Base-by-base conservation (phyloP, 805 yeast species). In the Spathaspora hagerdaliae region DNA sequence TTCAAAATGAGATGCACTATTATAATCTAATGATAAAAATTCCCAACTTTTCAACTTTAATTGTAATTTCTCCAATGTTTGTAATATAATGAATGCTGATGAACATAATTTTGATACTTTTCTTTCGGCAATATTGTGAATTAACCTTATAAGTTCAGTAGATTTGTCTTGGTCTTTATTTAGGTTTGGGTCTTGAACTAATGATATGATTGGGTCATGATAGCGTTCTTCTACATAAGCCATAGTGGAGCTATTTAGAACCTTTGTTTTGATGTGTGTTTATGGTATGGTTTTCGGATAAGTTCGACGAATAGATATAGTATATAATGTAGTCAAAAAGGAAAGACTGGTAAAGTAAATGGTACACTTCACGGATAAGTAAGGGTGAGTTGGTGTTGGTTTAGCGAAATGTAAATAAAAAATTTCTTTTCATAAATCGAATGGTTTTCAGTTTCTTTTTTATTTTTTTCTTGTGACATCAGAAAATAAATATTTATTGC, bases 21-120 rank as follows among this genome's bases (percentile, higher is more conserved):
- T 74, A 49, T 70, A 69, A 51, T 78, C 81, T 27, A 79, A 58
- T 8, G 82, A 74, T 38, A 75, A 61, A 46, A 79, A 78, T 43
- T 78, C 81, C 84, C 83, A 79, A 48, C 75, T 74, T 48, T 74
- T 69, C 40, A 76, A 62, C 32, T 64, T 68, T 33, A 73, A 58
- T 50, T 74, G 77, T 15, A 76, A 65, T 48, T 71, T 71, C 58
- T 79, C 83, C 36, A 79, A 60, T 38, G 77, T 73, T 51, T 78
- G 70, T 31, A 79, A 59, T 5, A 77, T 71, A 45, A 71, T 71
- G 45, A 78, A 65, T 7, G 75, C 64, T 31, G 71, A 63, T 45
- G 69, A 74, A 54, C 84, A 79, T 55, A 76, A 65, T 44, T 73
- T 68, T 41, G 74, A 71, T 12, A 78, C 63, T 47, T 69, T 69